Base-by-base conservation (phyloP, 1,284 basidiomycete genomes). In the Chiua sp. region DNA sequence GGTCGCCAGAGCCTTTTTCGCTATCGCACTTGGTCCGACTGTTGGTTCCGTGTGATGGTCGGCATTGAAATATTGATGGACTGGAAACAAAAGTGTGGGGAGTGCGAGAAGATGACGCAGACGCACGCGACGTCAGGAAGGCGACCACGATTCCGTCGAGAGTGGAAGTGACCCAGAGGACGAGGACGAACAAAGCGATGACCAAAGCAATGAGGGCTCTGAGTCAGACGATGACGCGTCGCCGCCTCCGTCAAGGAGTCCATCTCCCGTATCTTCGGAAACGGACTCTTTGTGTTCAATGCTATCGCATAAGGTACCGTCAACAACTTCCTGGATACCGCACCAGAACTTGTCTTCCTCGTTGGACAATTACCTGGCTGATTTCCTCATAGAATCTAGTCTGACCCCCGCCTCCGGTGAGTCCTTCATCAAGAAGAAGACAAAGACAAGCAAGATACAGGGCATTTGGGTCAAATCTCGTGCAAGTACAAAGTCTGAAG, bases 1-100 rank as follows among this genome's bases (percentile, higher is more conserved):
- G 15, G 20, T 42, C 1, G 39, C 57, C 4, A 63, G 56, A 7
- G 82, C 79, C 2, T 85, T 88, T 66, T 71, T 92, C 30, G 82
- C 82, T 1, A 79, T 91, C 51, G 74, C 87, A 11, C 77, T 92
- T 3, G 91, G 90, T 2, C 84, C 90, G 0, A 88, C 83, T 52
- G 70, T 86, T 3, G 81, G 81, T 11, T 78, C 84, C 0, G 80
- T 59, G 80, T 91, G 3, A 69, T 91, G 10, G 77, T 89, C 23
- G 85, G 80, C 2, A n/a, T n/a, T n/a, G n/a, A n/a, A n/a, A n/a
- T n/a, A 75, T 92, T 3, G 84, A 91, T 65, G 86, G 87, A 1
- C 69, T 92, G 16, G 84, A 89, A 56, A 77, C 79, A 7, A 84
- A 79, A 59, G 67, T 83, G 7, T 87, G 85, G 84, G 87, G 83